phyloP scores from a whole-genome alignment of 2,329 filamentous ascomycete genomes.

The Orbilia oligospora region DNA sequence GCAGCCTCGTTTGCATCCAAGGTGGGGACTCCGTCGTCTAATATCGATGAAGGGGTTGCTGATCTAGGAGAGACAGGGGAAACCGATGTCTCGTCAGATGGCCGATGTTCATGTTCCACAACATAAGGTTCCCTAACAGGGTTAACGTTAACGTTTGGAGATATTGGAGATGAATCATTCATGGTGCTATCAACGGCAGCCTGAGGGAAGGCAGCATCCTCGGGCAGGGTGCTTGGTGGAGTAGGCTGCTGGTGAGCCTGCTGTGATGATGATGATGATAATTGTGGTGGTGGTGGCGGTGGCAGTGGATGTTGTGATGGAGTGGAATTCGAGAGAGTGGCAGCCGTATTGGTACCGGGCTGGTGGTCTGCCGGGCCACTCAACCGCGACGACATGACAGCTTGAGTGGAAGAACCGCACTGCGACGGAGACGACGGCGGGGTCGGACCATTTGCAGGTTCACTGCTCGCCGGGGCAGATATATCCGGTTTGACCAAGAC shows the following conservation, averaged over 20 bases:
- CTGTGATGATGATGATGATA: not conserved
- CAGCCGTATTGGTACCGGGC: not conserved
- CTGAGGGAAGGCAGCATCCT: conserved; percentile 55
- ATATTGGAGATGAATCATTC: not conserved
- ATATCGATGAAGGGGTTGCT: conserved; percentile 25
- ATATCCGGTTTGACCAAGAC: not conserved
- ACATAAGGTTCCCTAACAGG: conserved; percentile 33
- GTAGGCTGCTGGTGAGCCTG: conserved; percentile 43
- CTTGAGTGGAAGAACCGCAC: conserved; percentile 20
- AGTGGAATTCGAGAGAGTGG: not conserved
- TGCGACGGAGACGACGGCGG: conserved; percentile 56
- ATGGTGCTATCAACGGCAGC: conserved; percentile 20
- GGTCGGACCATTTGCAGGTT: conserved; percentile 44
- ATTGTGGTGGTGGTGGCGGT: not conserved
- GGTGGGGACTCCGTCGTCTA: conserved; percentile 48
- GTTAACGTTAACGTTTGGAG: no score
- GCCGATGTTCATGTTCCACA: conserved; percentile 22
- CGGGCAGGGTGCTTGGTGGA: conserved; percentile 48
- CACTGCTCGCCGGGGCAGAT: not conserved
- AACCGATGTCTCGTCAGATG: conserved; percentile 3
- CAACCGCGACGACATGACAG: conserved; percentile 1
- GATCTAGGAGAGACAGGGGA: conserved; percentile 31
- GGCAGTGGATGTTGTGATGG: not conserved
- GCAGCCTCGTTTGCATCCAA: conserved; percentile 50
- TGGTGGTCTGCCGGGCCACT: conserved; percentile 23